Percentiles rank a stretch among this genome's conserved stretches.
Conservation (phyloP, 805 yeast genomes). For the Citeromyces nyonsensis region DNA sequence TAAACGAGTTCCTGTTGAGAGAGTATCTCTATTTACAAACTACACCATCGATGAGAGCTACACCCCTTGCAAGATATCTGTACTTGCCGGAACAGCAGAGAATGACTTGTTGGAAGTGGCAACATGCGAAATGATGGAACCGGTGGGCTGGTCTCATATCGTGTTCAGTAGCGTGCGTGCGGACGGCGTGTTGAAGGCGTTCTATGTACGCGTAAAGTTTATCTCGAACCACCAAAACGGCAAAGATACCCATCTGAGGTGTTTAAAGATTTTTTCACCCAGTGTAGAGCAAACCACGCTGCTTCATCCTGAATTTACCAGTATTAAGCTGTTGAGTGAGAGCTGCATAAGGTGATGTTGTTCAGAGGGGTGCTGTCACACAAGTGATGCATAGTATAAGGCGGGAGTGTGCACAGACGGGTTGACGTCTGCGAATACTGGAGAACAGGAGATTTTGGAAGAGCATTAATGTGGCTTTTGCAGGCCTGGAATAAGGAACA, state of each 20-base stretch:
- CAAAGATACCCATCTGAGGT: conserved; percentile 82
- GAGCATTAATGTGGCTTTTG: too few relatives aligned
- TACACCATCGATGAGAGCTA: conserved; percentile 74
- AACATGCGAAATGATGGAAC: conserved; percentile 40
- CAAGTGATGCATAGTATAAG: too few relatives aligned
- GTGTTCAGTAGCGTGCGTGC: conserved; percentile 36
- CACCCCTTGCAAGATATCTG: conserved; percentile 59
- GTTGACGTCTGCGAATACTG: too few relatives aligned
- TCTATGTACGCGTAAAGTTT: conserved; percentile 44
- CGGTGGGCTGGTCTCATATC: conserved; percentile 68
- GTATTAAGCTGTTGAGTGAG: conserved; percentile 15
- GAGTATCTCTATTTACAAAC: conserved; percentile 61
- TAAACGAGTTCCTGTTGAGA: conserved; percentile 52
- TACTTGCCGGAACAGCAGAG: conserved; percentile 65
- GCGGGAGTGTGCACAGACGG: too few relatives aligned
- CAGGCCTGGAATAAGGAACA: too few relatives aligned
- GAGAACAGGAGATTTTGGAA: too few relatives aligned
- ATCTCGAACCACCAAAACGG: conserved; percentile 86
- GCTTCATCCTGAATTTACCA: too few relatives aligned
- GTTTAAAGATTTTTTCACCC: conserved; percentile 44
- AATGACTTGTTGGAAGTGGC: conserved; percentile 63
- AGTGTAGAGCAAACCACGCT: too few relatives aligned
- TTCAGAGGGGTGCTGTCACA: too few relatives aligned
- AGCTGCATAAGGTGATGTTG: conserved; percentile 16
- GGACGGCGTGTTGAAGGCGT: conserved; percentile 49